Base-by-base conservation (phyloP, 164 flowering plant species). In the Tetrastigma voinierianum region DNA sequence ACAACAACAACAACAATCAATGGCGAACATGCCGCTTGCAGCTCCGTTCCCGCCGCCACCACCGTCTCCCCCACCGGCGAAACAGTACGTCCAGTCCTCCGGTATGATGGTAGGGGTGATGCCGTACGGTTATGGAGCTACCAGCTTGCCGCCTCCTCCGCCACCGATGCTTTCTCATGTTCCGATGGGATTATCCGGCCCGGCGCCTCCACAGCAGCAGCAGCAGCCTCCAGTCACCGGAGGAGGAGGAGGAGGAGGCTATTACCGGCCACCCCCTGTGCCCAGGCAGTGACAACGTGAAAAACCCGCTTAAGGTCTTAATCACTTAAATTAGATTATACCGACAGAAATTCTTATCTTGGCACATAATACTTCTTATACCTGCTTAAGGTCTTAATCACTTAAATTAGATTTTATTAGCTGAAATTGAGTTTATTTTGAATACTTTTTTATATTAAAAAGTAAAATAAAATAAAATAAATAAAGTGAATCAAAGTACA, bases 91-190 rank as follows among this genome's bases (percentile, higher is more conserved):
- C 45, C 96, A 86, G 55, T 70, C 90, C 19, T 24, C 74, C 65
- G 83, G 82, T 56, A 13, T 77, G 76, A 79, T 83, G 78, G 59
- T 72, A n/a, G 84, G 83, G 62, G 70, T 61, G 11, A 72, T 77
- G 80, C 85, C 94, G 6, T 91, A 81, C 54, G 85, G 81, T 4
- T 89, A 72, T 76, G 75, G 75, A 19, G 64, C 80, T 44, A 73
- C 24, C 57, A 64, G 75, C 64, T 75, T 86, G n/a, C 91, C 84
- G 1, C 93, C 89, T 11, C n/a, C n/a, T n/a, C 93, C 91, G 0
- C 90, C 88, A 0, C 91, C 94, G 40, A 55, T 81, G 45, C 87
- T 87, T 9, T 76, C 80, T 2, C 85, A 84, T 53, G 62, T 81
- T 53, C 64, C 83, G 20, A 75, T 83, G 83, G 85, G 82, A 18